A percentile compares a stretch with the other conserved stretches of the same genome.
These are phyloP conservation scores for Spergularia marina DNA, from an alignment of 148 eudicot species.

Conservation along the genomic window DNA sequence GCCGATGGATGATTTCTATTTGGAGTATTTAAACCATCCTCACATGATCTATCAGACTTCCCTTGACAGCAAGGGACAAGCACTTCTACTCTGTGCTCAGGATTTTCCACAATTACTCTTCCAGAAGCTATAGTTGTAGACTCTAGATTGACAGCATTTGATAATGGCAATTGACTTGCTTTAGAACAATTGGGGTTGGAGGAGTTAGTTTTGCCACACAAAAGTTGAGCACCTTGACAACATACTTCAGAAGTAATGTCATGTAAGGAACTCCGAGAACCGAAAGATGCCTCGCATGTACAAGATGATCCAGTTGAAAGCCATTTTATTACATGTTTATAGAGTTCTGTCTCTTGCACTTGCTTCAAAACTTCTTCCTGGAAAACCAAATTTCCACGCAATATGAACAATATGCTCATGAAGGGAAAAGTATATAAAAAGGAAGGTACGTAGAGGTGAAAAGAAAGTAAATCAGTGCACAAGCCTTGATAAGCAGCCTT, in stretches of 20 bases:
- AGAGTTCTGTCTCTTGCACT: constrained; percentile 43
- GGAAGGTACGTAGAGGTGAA: background rate
- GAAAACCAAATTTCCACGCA: background rate
- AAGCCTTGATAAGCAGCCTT: constrained; percentile 44
- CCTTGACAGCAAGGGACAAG: constrained; percentile 39
- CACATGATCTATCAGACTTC: constrained; percentile 16
- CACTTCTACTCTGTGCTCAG: constrained; percentile 26
- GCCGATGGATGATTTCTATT: constrained; percentile 29
- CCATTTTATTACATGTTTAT: constrained; percentile 31
- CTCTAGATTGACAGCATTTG: constrained; percentile 22
- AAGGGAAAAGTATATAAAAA: background rate
- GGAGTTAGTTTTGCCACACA: constrained; percentile 27
- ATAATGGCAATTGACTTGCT: constrained; percentile 15
- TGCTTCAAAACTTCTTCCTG: constrained; percentile 48
- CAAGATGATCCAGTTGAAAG: constrained; percentile 26
- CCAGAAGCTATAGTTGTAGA: constrained; percentile 33
- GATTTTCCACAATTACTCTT: constrained; percentile 22
- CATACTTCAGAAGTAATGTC: constrained; percentile 36
- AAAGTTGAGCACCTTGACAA: constrained; percentile 44
- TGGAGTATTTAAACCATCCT: constrained; percentile 4
- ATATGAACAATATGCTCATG: too few species aligned
- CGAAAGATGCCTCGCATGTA: background rate
- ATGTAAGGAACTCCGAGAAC: constrained; percentile 28
- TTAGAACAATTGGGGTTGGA: constrained; percentile 17
- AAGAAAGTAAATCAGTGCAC: background rate